A percentile compares a stretch with the other conserved stretches of the same genome.
These are phyloP conservation scores for Grifola frondosa DNA, from an alignment of 1,284 basidiomycete genomes.

Conservation along the genomic window DNA sequence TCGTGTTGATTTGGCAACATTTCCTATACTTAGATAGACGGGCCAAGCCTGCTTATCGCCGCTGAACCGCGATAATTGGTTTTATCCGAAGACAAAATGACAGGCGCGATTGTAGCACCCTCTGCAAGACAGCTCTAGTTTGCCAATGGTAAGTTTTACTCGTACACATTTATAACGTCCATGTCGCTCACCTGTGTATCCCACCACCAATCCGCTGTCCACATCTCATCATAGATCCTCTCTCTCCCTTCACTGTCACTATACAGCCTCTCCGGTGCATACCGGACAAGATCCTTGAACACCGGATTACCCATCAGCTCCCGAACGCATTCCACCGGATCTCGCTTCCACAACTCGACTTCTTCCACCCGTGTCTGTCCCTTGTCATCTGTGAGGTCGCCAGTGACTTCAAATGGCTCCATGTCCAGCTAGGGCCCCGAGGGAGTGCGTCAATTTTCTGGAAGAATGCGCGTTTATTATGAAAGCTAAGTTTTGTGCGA, in stretches of 20 bases:
- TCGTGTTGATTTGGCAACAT: conserved; percentile 33
- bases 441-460: conserved; percentile 32
- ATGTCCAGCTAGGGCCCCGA: conserved; percentile 21
- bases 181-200: conserved; percentile 31
- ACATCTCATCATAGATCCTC: conserved; percentile 37
- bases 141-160: background rate
- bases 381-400: conserved; percentile 26
- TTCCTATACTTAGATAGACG: conserved; percentile 40
- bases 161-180: background rate
- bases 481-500: conserved; percentile 18
- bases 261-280: conserved; percentile 34
- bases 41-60: conserved; percentile 39
- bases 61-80: conserved; percentile 36
- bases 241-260: conserved; percentile 20
- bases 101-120: conserved; percentile 29
- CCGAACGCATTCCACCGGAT: conserved; percentile 32
- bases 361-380: conserved; percentile 16
- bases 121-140: conserved; percentile 1
- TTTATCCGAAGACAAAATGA: conserved; percentile 41
- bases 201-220: conserved; percentile 45
- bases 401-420: conserved; percentile 22
- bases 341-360: conserved; percentile 27
- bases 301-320: conserved; percentile 35
- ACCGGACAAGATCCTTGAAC: conserved; percentile 31
- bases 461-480: conserved; percentile 25